A percentile compares a stretch with the other conserved stretches of the same genome.
Evolutionary conservation across 129 eudicot genomes (phyloP).

Genomic region (Silybum marianum): DNA sequence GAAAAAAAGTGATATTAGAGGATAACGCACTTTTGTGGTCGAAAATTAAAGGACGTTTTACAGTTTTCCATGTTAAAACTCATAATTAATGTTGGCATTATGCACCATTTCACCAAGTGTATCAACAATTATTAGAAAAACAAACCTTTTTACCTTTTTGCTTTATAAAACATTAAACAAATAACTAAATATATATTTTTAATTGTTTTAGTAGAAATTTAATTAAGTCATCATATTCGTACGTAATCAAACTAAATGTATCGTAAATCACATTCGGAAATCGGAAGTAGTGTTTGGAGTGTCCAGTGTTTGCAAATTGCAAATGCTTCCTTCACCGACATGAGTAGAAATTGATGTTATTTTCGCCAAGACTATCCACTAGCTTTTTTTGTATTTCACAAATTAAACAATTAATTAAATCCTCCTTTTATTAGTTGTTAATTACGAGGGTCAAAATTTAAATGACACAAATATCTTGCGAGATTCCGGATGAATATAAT

Average conservation of each 20-base stretch:
- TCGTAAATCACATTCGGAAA: background rate
- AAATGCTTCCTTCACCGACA: background rate
- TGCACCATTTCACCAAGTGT: too few relatives aligned
- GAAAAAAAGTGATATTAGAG: too few relatives aligned
- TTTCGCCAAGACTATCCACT: background rate
- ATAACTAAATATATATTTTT: too few relatives aligned
- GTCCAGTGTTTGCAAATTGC: too few relatives aligned
- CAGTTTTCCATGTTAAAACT: too few relatives aligned
- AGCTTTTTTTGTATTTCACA: too few relatives aligned
- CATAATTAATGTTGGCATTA: too few relatives aligned
- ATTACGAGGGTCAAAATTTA: background rate
- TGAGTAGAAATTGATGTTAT: background rate
- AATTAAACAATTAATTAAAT: too few relatives aligned
- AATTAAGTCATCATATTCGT: background rate
- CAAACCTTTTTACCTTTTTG: too few relatives aligned
- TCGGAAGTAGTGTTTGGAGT: background rate
- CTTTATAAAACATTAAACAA: background rate
- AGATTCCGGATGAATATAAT: background rate
- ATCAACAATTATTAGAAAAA: too few relatives aligned
- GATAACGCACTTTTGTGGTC: background rate
- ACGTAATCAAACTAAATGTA: background rate
- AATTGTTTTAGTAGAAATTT: too few relatives aligned
- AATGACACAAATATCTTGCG: background rate
- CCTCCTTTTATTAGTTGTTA: background rate
- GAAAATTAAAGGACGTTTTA: too few relatives aligned